Conservation (phyloP, 768 basidiomycete species). For the Cyclocybe cylindracea region DNA sequence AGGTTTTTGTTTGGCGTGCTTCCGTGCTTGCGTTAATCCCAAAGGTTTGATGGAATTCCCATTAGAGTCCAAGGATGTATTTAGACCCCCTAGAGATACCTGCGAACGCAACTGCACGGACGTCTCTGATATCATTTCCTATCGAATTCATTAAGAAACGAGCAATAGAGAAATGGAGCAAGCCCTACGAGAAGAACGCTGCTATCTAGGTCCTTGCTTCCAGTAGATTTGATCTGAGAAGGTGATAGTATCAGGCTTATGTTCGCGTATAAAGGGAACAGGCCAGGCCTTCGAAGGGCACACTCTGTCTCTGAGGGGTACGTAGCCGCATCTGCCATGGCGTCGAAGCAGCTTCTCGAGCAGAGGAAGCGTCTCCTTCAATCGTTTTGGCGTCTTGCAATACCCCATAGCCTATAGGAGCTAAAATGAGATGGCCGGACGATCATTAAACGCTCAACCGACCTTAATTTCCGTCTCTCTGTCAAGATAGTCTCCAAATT, state of each 20-base stretch:
- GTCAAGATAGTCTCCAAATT: constrained; percentile 54
- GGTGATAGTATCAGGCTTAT: constrained; percentile 3
- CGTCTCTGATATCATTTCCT: constrained; percentile 80
- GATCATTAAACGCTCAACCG: background rate
- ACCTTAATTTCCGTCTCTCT: constrained; percentile 76
- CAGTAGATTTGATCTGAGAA: constrained; percentile 37
- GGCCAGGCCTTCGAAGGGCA: constrained; percentile 76
- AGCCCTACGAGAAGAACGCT: constrained; percentile 60
- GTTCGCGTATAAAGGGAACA: background rate
- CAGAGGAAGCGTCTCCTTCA: constrained; percentile 55
- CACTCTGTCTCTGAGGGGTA: constrained; percentile 56
- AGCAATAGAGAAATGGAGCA: background rate
- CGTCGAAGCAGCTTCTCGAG: constrained; percentile 65
- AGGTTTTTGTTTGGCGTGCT: constrained; percentile 57
- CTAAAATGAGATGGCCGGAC: background rate
- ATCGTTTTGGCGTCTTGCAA: constrained; percentile 72
- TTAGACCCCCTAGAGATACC: constrained; percentile 28
- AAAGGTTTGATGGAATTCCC: constrained; percentile 46
- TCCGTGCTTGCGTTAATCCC: constrained; percentile 48
- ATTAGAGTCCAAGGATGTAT: constrained; percentile 55
- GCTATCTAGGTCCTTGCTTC: constrained; percentile 51
- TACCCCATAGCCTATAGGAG: constrained; percentile 30
- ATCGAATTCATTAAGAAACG: constrained; percentile 4
- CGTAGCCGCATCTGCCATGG: constrained; percentile 72
- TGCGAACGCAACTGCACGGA: constrained; percentile 61